Base-by-base conservation (phyloP, 257 asterid genomes). In the Solanum commersonii region DNA sequence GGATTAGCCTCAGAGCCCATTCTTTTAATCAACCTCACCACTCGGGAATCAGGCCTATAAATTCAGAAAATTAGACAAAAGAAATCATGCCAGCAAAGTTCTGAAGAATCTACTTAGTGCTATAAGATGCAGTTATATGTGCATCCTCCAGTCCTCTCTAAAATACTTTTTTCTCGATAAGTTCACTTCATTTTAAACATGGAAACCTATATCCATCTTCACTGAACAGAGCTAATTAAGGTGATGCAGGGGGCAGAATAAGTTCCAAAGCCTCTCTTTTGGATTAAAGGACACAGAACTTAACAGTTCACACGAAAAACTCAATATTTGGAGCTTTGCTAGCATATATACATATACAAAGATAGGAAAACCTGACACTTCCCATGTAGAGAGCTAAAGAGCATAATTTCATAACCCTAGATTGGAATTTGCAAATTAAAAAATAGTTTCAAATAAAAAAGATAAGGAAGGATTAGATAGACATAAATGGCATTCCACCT, bases 41-140 rank as follows among this genome's bases (percentile, higher is more conserved):
- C 99, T 92, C 99, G 95, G 71, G 98, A 91, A 91, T 97, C 99
- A 86, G 98, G 98, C 88, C 99, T 97, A 88, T 46, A 87, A 59
- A 56, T 40, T 46, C 20, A 44, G 8, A 46, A 29, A 81, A 81
- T 81, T 81, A 81, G 85, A 18, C 70, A 29, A 6, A 81, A 81
- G 70, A 81, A 46, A 46, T 18, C 29, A 18, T 49, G 42, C 42
- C 7, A 27, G 70, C 29, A 46, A 81, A 29, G 1, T 46, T 81
- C 85, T 46, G 85, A 81, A 46, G 85, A 81, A 81, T 46, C 68
- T 27, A 81, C 20, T 15, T 18, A 46, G 63, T 15, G 84, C 25
- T n/a, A 42, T 25, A 78, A 29, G 68, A 46, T 81, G 25, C 40
- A 46, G 59, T 46, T 31, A 29, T 46, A 81, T 81, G 38, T 79